phyloP scores from a whole-genome alignment of 257 asterid genomes.

The Rehmannia glutinosa region DNA sequence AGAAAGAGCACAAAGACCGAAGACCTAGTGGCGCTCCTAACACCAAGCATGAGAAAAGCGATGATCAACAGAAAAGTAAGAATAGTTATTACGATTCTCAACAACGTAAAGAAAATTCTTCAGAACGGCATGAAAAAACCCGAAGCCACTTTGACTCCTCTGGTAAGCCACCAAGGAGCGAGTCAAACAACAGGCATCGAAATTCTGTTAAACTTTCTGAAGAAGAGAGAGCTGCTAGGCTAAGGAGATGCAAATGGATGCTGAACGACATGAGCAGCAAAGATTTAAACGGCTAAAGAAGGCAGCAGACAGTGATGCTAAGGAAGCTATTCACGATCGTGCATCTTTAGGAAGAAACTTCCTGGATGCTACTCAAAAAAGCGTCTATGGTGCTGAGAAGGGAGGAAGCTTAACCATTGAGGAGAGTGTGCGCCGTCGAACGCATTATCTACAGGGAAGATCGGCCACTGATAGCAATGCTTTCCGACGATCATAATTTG shows the following conservation, averaged over 20 bases:
- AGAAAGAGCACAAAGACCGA: constrained; percentile 32
- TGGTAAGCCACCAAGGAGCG: constrained; percentile 38
- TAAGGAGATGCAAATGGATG: constrained; percentile 95
- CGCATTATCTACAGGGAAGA: constrained; percentile 72
- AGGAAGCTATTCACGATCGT: constrained; percentile 49
- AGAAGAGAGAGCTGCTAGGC: constrained; percentile 87
- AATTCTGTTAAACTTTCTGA: constrained; percentile 60
- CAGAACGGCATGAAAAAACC: constrained; percentile 20
- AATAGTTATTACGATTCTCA: constrained; percentile 14
- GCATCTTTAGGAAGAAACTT: constrained; percentile 63
- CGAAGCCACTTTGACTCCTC: constrained; percentile 26
- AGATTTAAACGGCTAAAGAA: constrained; percentile 85
- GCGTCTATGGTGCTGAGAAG: constrained; percentile 86
- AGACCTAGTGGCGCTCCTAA: too few relatives aligned
- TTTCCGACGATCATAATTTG: constrained; percentile 47
- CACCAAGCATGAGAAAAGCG: constrained; percentile 15
- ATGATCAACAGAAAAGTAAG: constrained; percentile 12
- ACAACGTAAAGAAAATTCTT: constrained; percentile 27
- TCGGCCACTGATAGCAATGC: constrained; percentile 71
- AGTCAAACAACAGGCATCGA: constrained; percentile 32
- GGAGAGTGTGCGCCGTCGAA: constrained; percentile 92
- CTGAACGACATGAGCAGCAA: constrained; percentile 84
- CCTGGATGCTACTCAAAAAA: constrained; percentile 72
- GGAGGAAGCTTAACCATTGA: constrained; percentile 94
- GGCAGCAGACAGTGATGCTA: constrained; percentile 75